Base-by-base conservation (phyloP, 1,284 basidiomycete genomes). In the Pisolithus thermaeus region DNA sequence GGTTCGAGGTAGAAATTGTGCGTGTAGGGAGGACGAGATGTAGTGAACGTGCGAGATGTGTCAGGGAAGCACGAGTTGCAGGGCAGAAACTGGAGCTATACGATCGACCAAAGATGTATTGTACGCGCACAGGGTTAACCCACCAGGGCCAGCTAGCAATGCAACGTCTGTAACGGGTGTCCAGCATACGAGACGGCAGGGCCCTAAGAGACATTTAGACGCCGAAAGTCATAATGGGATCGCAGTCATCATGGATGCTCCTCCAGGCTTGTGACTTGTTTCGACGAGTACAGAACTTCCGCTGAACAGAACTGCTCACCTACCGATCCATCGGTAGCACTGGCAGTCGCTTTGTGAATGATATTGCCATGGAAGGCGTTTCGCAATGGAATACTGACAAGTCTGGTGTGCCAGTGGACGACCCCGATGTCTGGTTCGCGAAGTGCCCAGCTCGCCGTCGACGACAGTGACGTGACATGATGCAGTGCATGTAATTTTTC, bases 351-450 rank as follows among this genome's bases (percentile, higher is more conserved):
- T 3, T 82, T 78, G 46, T 94, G 64, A 27, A 93, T 65, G 35
- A 87, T 65, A 56, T 74, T 67, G 46, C 71, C 64, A 59, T 79
- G 79, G 58, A 88, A 81, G n/a, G 79, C 77, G 16, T 73, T 62
- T 0, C 59, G 62, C 9, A 83, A 67, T 1, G 90, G 88, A 7
- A 85, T 73, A 23, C 92, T 92, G 51, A 92, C 71, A 27, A 87
- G 76, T 20, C 76, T 68, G 58, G 82, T 86, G 70, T 95, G 80
- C 92, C 92, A 95, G 73, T 95, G 91, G 36, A 92, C 78, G 35
- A 91, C 74, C 47, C 92, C 92, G 32, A 83, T 90, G 54, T 90
- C 85, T 28, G 83, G 80, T 60, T 85, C 76, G 52, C 87, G 81
- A 22, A 89, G 67, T 25, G 82, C 83, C 46, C 54, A 57, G 27